These are phyloP conservation scores for Schizophyllum amplum DNA, from an alignment of 1,284 basidiomycete genomes.

Conservation along the genomic window DNA sequence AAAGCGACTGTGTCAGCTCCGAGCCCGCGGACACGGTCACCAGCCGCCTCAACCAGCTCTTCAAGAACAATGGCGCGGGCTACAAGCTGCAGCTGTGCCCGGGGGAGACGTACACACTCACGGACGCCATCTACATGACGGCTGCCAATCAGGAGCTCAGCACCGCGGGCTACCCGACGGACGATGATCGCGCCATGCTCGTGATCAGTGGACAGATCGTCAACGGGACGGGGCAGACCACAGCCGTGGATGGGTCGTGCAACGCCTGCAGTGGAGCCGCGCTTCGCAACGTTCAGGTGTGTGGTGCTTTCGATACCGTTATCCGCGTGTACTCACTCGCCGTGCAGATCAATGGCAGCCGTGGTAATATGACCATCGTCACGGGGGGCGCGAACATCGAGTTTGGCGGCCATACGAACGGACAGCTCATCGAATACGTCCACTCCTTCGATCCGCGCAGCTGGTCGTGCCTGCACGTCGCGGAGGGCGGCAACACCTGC, in stretches of 20 bases:
- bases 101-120: conserved; percentile 49
- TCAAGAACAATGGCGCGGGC: conserved; percentile 57
- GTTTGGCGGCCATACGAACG: conserved; percentile 62
- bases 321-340: not conserved
- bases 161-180: conserved; percentile 64
- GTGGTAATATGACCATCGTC: conserved; percentile 39
- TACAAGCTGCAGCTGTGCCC: conserved; percentile 63
- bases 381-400: conserved; percentile 70
- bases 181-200: conserved; percentile 26
- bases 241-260: conserved; percentile 62
- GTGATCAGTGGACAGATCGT: conserved; percentile 43
- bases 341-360: conserved; percentile 57
- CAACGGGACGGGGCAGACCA: conserved; percentile 57
- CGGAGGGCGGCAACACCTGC: conserved; percentile 62
- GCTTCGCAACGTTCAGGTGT: conserved; percentile 66
- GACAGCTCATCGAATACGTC: conserved; percentile 65
- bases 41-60: conserved; percentile 56
- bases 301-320: conserved; percentile 1
- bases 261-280: conserved; percentile 46
- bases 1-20: conserved; percentile 27
- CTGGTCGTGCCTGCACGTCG: conserved; percentile 69
- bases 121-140: conserved; percentile 56
- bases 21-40: conserved; percentile 59
- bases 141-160: conserved; percentile 70
- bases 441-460: conserved; percentile 61